Conservation (phyloP, 768 basidiomycete genomes). For the Phlegmacium glaucopus region DNA sequence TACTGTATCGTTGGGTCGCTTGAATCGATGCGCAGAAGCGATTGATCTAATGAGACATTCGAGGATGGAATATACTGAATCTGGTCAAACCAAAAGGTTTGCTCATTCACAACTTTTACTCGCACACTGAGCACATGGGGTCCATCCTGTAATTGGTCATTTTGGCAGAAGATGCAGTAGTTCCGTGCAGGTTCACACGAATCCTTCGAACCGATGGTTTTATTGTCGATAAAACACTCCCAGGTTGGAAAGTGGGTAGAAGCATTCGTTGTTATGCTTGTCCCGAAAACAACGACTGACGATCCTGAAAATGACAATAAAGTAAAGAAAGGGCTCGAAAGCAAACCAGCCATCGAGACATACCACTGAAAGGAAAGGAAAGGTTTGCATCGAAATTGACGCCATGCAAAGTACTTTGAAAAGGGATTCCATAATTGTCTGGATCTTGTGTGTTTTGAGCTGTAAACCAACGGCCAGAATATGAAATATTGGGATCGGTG, state of each 20-base stretch:
- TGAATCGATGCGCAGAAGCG: constrained; percentile 9
- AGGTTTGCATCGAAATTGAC: constrained; percentile 11
- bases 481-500: constrained; percentile 18
- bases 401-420: constrained; percentile 17
- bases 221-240: constrained; percentile 24
- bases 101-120: constrained; percentile 10
- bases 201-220: constrained; percentile 8
- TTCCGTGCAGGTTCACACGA: constrained; percentile 10
- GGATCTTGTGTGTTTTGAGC: constrained; percentile 4
- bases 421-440: constrained; percentile 16
- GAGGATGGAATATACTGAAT: constrained; percentile 21
- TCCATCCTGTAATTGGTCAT: constrained; percentile 12
- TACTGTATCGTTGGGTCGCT: constrained; percentile 17
- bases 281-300: constrained; percentile 16
- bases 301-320: constrained; percentile 3
- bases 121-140: constrained; percentile 21
- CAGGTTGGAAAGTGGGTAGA: constrained; percentile 18
- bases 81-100: constrained; percentile 28
- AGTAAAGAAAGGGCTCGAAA: constrained; percentile 6
- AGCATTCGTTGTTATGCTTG: constrained; percentile 10
- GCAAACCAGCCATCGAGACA: not conserved
- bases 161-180: constrained; percentile 19
- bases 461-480: constrained; percentile 15
- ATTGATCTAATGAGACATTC: constrained; percentile 7
- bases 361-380: constrained; percentile 13